Percentiles rank a stretch among this genome's conserved stretches.
Evolutionary conservation across 345 rosid species (phyloP).

Genomic region (Reutealis trisperma): DNA sequence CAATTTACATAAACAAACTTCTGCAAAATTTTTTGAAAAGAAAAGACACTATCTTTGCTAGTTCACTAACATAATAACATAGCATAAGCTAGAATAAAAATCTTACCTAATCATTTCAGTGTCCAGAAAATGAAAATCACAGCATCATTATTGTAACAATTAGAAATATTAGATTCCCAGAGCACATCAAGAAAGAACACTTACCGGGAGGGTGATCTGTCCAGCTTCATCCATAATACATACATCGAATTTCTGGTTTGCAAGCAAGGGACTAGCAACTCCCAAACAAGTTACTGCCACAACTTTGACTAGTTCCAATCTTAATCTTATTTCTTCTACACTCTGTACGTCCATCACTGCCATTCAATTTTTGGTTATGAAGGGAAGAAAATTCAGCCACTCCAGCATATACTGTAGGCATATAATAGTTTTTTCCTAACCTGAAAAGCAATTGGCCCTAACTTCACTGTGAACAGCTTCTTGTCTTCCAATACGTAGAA

Average conservation of each 20-base stretch:
- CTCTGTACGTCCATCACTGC: slow-evolving; percentile 58
- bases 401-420: background rate
- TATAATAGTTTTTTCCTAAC: slow-evolving; percentile 37
- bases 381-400: slow-evolving; percentile 19
- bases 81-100: background rate
- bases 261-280: slow-evolving; percentile 80
- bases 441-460: slow-evolving; percentile 71
- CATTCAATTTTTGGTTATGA: slow-evolving; percentile 31
- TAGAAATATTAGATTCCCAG: background rate
- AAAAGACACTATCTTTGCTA: background rate
- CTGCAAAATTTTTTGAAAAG: background rate
- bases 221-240: slow-evolving; percentile 99
- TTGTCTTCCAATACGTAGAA: slow-evolving; percentile 86
- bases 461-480: slow-evolving; percentile 86
- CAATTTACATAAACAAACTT: background rate
- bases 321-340: slow-evolving; percentile 67
- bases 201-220: slow-evolving; percentile 88
- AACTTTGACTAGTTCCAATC: slow-evolving; percentile 76
- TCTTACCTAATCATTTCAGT: background rate
- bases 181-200: slow-evolving; percentile 31
- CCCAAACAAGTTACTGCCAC: slow-evolving; percentile 96
- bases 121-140: too few species aligned
- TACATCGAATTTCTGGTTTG: slow-evolving; percentile 80
- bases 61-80: background rate
- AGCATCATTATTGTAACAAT: background rate